Conservation (phyloP, 352 stramenopile genomes). For the Phytopythium aichiense region DNA sequence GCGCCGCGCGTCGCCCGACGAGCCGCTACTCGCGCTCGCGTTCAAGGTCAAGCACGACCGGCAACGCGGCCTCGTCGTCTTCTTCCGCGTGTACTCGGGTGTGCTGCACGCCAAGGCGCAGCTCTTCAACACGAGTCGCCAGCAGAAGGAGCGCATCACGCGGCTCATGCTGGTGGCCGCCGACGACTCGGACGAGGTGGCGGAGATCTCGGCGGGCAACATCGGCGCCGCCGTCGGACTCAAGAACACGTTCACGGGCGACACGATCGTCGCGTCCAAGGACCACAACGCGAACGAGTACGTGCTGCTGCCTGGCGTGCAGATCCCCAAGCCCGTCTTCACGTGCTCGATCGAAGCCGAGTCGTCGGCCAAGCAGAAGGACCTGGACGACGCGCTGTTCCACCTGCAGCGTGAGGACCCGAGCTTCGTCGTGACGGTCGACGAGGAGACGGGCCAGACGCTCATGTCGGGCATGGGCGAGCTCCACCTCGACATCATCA, state of each 20-base stretch:
- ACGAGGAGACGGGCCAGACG: conserved; percentile 97
- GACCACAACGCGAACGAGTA: conserved; percentile 27
- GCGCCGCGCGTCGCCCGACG: conserved; percentile 31
- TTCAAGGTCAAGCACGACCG: conserved; percentile 84
- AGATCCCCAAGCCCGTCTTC: conserved; percentile 84
- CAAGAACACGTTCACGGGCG: conserved; percentile 90
- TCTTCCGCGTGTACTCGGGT: conserved; percentile 93
- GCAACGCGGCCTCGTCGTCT: conserved; percentile 79
- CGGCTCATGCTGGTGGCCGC: conserved; percentile 89
- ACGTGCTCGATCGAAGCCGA: conserved; percentile 90
- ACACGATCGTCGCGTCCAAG: conserved; percentile 89
- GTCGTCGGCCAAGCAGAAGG: conserved; percentile 78
- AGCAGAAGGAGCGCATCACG: conserved; percentile 55
- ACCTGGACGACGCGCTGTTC: conserved; percentile 81
- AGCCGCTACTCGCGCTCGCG: conserved; percentile 51
- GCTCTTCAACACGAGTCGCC: conserved; percentile 70
- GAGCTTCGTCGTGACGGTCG: conserved; percentile 94
- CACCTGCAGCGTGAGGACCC: conserved; percentile 92
- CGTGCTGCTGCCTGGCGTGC: conserved; percentile 53
- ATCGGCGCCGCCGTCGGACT: conserved; percentile 92
- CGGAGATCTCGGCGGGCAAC: conserved; percentile 81
- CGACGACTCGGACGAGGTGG: conserved; percentile 87
- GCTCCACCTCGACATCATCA: conserved; percentile 93
- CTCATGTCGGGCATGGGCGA: conserved; percentile 96
- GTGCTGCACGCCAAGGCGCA: conserved; percentile 76